A percentile compares a stretch with the other conserved stretches of the same genome.
Evolutionary conservation across 2,329 filamentous ascomycete genomes (phyloP).

Genomic region (Paraconiothyrium brasiliense): DNA sequence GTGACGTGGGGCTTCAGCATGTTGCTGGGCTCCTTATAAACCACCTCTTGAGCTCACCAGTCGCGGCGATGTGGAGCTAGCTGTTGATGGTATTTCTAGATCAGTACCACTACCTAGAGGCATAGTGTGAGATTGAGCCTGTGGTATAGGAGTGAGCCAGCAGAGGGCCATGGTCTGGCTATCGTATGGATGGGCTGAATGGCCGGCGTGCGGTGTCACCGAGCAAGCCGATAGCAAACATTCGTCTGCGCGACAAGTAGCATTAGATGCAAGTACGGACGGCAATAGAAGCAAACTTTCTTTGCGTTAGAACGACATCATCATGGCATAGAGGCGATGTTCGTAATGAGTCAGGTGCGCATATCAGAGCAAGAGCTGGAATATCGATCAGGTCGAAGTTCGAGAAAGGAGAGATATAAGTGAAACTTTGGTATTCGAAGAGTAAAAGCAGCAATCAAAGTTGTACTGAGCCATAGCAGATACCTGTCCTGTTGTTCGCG

Average conservation of each 20-base stretch:
- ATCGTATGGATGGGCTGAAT: background rate
- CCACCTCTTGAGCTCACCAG: background rate
- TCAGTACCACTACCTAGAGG: background rate
- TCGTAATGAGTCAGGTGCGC: background rate
- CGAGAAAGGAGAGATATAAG: background rate
- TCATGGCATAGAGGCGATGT: background rate
- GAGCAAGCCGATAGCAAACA: conserved; percentile 1
- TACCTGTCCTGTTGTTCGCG: background rate
- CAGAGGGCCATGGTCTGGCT: background rate
- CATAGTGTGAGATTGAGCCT: background rate
- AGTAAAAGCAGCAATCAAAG: background rate
- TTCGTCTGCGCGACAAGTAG: background rate
- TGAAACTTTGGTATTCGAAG: background rate
- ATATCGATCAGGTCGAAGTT: background rate
- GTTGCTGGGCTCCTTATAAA: conserved; percentile 12
- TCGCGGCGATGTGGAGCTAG: conserved; percentile 1
- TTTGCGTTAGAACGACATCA: background rate
- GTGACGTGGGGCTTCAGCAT: conserved; percentile 10
- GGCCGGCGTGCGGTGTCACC: background rate
- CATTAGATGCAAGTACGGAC: background rate
- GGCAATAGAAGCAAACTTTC: conserved; percentile 9
- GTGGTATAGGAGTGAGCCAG: background rate
- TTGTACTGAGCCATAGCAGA: background rate
- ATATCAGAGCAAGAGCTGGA: background rate
- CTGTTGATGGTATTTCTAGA: background rate